A percentile compares a stretch with the other conserved stretches of the same genome.
Conservation (phyloP, 1,139 yeast genomes). For the Yamadazyma friedrichii region DNA sequence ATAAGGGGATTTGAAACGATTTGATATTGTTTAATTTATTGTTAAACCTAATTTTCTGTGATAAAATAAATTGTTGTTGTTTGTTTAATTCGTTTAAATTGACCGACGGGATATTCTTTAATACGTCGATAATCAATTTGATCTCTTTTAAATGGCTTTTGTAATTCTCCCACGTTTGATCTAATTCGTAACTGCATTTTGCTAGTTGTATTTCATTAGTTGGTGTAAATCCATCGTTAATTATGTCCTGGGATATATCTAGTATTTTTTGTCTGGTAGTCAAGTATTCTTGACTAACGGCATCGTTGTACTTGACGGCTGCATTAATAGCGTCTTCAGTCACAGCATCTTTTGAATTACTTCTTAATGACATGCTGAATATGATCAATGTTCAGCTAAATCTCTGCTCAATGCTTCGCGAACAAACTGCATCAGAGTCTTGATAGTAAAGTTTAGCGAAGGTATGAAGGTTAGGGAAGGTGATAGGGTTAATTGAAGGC, state of each 20-base stretch:
- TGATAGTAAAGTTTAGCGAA: too few species aligned
- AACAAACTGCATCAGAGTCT: neutral
- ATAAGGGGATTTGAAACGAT: slow-evolving; percentile 35
- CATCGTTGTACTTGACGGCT: slow-evolving; percentile 36
- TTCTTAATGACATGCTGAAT: slow-evolving; percentile 25
- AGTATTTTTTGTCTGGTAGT: slow-evolving; percentile 34
- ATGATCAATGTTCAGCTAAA: too few species aligned
- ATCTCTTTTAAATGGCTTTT: slow-evolving; percentile 25
- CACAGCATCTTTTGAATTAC: slow-evolving; percentile 31
- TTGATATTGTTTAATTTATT: slow-evolving; percentile 27
- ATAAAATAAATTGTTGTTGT: slow-evolving; percentile 21
- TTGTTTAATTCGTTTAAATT: slow-evolving; percentile 22
- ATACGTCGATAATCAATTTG: slow-evolving; percentile 20
- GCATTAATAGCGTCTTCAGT: slow-evolving; percentile 33
- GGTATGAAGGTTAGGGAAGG: too few species aligned
- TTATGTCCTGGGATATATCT: slow-evolving; percentile 13
- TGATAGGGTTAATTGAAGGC: too few species aligned
- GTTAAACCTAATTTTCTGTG: slow-evolving; percentile 18
- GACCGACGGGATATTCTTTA: slow-evolving; percentile 15
- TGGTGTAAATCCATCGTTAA: neutral
- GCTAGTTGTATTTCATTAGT: slow-evolving; percentile 1
- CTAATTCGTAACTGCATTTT: slow-evolving; percentile 28
- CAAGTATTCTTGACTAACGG: slow-evolving; percentile 30
- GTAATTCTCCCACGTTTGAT: slow-evolving; percentile 25
- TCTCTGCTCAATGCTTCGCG: neutral